These are phyloP conservation scores for Adenanthera pavonina DNA, from an alignment of 306 rosid genomes.

Conservation along the genomic window DNA sequence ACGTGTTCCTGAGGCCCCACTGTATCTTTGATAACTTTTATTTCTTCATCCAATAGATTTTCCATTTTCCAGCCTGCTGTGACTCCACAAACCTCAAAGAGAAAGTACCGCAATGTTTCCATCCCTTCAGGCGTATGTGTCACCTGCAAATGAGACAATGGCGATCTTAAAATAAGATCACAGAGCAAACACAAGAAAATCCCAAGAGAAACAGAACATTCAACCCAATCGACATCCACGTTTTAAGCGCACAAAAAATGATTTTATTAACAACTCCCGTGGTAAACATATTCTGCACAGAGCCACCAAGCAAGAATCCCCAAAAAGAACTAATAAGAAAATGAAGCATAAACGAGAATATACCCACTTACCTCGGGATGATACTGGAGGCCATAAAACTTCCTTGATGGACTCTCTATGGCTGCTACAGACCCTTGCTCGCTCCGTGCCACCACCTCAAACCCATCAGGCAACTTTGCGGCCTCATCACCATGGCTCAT, in stretches of 20 bases:
- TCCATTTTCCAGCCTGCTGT: conserved; percentile 89
- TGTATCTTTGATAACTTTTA: conserved; percentile 64
- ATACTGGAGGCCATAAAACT: conserved; percentile 88
- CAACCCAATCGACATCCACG: neutral
- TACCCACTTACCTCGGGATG: conserved; percentile 81
- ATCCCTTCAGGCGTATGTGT: conserved; percentile 92
- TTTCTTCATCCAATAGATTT: conserved; percentile 79
- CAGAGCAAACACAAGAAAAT: neutral
- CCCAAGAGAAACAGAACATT: neutral
- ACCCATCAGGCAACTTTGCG: conserved; percentile 64
- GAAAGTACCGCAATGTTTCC: conserved; percentile 72
- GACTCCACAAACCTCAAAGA: conserved; percentile 77
- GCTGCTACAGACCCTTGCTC: conserved; percentile 84
- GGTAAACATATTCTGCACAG: neutral
- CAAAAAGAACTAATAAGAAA: neutral
- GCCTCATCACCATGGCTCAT: conserved; percentile 99
- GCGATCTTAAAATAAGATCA: conserved; percentile 10
- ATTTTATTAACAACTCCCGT: neutral
- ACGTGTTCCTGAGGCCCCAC: conserved; percentile 76
- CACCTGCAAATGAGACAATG: conserved; percentile 59
- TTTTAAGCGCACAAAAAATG: neutral
- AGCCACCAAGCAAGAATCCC: neutral
- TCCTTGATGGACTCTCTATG: conserved; percentile 55
- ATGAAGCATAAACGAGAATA: neutral
- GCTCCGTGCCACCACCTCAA: conserved; percentile 77